Conservation (phyloP, 371 early-diverging fungal species). For the Circinella minor region DNA sequence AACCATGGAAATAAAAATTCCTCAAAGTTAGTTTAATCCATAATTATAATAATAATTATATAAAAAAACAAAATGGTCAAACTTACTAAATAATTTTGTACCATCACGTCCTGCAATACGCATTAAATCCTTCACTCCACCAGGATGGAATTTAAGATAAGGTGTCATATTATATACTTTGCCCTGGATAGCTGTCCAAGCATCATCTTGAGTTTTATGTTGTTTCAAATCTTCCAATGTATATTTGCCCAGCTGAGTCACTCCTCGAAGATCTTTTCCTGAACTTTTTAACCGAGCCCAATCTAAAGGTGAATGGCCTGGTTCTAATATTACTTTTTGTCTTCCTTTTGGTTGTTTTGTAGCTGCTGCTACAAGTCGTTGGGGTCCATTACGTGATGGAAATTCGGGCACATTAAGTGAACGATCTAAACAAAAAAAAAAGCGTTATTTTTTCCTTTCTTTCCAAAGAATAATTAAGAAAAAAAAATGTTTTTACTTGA, state of each 20-base stretch:
- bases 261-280: constrained; percentile 79
- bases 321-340: constrained; percentile 82
- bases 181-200: constrained; percentile 94
- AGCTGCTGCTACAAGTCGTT: constrained; percentile 51
- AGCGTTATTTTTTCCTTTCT: neutral
- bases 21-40: too few species aligned
- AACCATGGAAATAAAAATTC: constrained; percentile 1
- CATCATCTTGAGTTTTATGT: constrained; percentile 83
- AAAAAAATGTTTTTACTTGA: constrained; percentile 11
- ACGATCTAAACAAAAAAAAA: constrained; percentile 27
- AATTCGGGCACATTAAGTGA: constrained; percentile 47
- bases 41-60: neutral
- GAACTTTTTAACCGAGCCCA: constrained; percentile 88
- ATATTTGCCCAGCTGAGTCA: constrained; percentile 56
- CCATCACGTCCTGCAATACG: constrained; percentile 95
- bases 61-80: neutral
- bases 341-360: constrained; percentile 60
- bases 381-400: constrained; percentile 54
- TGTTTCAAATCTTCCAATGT: constrained; percentile 79
- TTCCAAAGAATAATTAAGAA: neutral
- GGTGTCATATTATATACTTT: constrained; percentile 95
- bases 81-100: constrained; percentile 87
- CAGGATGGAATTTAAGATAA: constrained; percentile 97
- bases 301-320: constrained; percentile 92
- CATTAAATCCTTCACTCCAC: constrained; percentile 87